phyloP scores from a whole-genome alignment of 768 basidiomycete genomes.

The Psilocybe cyanescens region DNA sequence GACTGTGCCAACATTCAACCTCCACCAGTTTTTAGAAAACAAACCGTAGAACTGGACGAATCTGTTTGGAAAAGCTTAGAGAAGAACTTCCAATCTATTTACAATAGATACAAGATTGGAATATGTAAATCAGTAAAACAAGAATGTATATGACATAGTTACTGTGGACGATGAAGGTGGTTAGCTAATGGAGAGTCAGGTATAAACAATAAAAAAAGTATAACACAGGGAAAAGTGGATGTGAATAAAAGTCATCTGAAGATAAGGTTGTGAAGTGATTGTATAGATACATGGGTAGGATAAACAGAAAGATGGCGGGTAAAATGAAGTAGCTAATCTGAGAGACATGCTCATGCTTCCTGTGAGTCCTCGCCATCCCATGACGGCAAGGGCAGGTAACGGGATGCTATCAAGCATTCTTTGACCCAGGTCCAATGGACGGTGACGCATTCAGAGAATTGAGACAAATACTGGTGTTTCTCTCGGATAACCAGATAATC shows the following conservation, averaged over 20 bases:
- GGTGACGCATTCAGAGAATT: constrained; percentile 32
- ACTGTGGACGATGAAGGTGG: not conserved
- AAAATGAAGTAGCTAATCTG: not conserved
- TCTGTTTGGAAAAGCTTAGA: not conserved
- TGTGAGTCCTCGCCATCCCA: constrained; percentile 28
- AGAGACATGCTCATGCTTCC: constrained; percentile 20
- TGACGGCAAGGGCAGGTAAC: constrained; percentile 42
- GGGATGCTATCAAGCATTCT: constrained; percentile 70
- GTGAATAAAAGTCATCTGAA: not conserved
- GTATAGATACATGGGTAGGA: not conserved
- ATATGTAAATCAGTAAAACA: not conserved
- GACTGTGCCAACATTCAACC: constrained; percentile 56
- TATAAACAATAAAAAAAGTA: not conserved
- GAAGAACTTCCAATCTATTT: not conserved
- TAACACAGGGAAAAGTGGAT: not conserved
- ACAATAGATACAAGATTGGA: not conserved
- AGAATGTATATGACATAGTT: not conserved
- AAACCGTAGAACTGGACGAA: constrained; percentile 38
- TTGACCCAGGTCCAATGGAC: constrained; percentile 78
- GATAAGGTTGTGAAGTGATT: not conserved
- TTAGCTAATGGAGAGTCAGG: not conserved
- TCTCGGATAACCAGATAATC: constrained; percentile 71
- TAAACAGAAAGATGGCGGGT: not conserved
- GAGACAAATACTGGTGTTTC: constrained; percentile 30
- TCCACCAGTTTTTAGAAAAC: constrained; percentile 53